These are phyloP conservation scores for Rosa chinensis DNA, from an alignment of 306 rosid genomes.

Conservation along the genomic window DNA sequence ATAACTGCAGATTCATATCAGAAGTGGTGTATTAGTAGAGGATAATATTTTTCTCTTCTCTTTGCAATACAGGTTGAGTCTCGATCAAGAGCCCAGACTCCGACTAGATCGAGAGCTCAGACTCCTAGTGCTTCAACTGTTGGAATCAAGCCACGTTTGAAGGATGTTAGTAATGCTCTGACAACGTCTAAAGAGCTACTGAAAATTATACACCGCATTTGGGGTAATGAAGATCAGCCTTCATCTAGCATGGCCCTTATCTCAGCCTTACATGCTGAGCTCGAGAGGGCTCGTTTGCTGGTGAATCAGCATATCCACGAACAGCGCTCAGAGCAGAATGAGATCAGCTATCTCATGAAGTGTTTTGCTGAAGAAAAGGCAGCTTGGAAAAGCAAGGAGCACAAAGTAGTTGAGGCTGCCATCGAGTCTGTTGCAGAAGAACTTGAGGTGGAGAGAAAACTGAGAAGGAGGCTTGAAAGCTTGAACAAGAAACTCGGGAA, in stretches of 20 bases:
- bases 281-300: slow-evolving; percentile 91
- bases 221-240: slow-evolving; percentile 92
- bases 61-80: slow-evolving; percentile 67
- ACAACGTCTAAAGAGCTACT: slow-evolving; percentile 90
- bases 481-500: slow-evolving; percentile 93
- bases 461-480: slow-evolving; percentile 84
- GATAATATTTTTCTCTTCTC: neutral
- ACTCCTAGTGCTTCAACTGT: slow-evolving; percentile 58
- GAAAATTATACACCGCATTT: slow-evolving; percentile 84
- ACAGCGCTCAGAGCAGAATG: slow-evolving; percentile 76
- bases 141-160: slow-evolving; percentile 68
- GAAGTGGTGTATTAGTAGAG: neutral
- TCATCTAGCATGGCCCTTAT: slow-evolving; percentile 87
- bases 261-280: slow-evolving; percentile 90
- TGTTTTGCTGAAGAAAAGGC: slow-evolving; percentile 94
- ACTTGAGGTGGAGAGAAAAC: slow-evolving; percentile 84
- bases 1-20: neutral
- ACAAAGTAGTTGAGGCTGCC: slow-evolving; percentile 88
- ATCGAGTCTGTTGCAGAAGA: slow-evolving; percentile 90
- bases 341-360: slow-evolving; percentile 79
- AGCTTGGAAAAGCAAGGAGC: slow-evolving; percentile 86
- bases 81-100: slow-evolving; percentile 74
- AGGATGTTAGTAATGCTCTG: slow-evolving; percentile 87
- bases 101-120: slow-evolving; percentile 74
- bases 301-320: slow-evolving; percentile 91